A percentile compares a stretch with the other conserved stretches of the same genome.
These are phyloP conservation scores for Candida khao-thaluensis DNA, from an alignment of 805 yeast species.

Conservation along the genomic window DNA sequence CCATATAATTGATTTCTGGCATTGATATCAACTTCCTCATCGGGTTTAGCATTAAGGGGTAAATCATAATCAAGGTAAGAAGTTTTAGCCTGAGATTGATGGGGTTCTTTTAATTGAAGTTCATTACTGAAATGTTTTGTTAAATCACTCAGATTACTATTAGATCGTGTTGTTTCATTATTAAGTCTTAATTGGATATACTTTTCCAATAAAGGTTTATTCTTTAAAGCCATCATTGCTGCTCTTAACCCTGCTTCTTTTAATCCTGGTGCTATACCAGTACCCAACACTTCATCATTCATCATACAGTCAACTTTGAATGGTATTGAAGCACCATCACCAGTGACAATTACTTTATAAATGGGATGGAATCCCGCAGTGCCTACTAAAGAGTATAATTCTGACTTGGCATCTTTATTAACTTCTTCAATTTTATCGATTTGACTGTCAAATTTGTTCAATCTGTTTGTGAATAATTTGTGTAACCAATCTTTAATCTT, in stretches of 20 bases:
- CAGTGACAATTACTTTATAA: conserved; percentile 49
- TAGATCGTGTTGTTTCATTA: conserved; percentile 16
- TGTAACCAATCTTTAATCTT: conserved; percentile 58
- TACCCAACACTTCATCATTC: conserved; percentile 64
- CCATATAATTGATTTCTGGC: conserved; percentile 44
- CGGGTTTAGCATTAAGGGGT: conserved; percentile 28
- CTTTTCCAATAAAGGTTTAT: conserved; percentile 59
- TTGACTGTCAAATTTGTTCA: conserved; percentile 31
- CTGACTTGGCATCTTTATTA: conserved; percentile 70
- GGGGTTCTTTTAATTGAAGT: background rate
- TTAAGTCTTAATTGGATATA: conserved; percentile 52
- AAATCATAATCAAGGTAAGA: conserved; percentile 10
- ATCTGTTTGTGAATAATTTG: conserved; percentile 48
- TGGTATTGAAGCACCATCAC: conserved; percentile 48
- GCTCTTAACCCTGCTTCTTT: conserved; percentile 84
- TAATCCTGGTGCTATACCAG: conserved; percentile 65
- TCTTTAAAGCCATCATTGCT: conserved; percentile 73
- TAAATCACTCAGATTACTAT: background rate
- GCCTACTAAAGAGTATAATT: conserved; percentile 77
- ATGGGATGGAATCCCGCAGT: conserved; percentile 63
- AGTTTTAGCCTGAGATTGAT: background rate
- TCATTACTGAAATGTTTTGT: background rate
- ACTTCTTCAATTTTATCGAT: conserved; percentile 38
- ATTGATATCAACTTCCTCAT: conserved; percentile 27
- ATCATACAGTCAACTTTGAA: conserved; percentile 67